Evolutionary conservation across 192 early-diverging fungal genomes (phyloP), one percentile per base, ranked within the genome.

Genomic region (Allomyces javanicus): DNA sequence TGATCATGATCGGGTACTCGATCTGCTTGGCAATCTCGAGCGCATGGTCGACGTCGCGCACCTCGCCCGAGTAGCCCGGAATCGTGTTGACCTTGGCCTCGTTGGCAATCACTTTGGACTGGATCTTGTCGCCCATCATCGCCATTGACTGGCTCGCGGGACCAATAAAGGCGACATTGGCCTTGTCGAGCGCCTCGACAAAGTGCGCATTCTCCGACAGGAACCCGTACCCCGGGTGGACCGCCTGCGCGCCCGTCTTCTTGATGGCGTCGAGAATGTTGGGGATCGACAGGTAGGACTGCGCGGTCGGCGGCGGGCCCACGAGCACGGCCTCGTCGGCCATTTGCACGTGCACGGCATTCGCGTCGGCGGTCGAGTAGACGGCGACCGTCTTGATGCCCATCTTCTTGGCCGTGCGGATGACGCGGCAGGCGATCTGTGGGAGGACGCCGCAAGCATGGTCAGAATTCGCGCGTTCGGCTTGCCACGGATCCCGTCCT

Each of bases 151-250:
- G 63, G 55, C 79, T 78, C 0, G 78, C 74, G 7, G 88, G 88
- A 4, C 88, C 88, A 44, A 89, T 86, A 67, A 89, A 89, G 1
- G 81, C 76, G 9, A 91, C 80, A 26, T 86, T 86, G 12, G 78
- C 81, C 2, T 80, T 75, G 24, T 89, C 85, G 25, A 94, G 80
- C 23, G 83, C 78, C 71, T 85, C 70, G 22, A 90, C 92, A 84
- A 97, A 94, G 40, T 71, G 43, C 2, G 81, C 70, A 72, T 93
- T 97, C 72, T 97, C 94, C n/a, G 86, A 89, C 65, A 97, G 77
- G 76, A 97, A 97, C 1, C 94, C 94, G 73, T 97, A 97, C 4
- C 87, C 92, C 0, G 94, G 94, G 69, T 97, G 94, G 61, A 97
- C 91, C 23, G 94, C 94, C 72, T 97, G 82, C 12, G 89, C 87